Base-by-base conservation (phyloP, 192 early-diverging fungal genomes). In the Helicostylum pulchrum region DNA sequence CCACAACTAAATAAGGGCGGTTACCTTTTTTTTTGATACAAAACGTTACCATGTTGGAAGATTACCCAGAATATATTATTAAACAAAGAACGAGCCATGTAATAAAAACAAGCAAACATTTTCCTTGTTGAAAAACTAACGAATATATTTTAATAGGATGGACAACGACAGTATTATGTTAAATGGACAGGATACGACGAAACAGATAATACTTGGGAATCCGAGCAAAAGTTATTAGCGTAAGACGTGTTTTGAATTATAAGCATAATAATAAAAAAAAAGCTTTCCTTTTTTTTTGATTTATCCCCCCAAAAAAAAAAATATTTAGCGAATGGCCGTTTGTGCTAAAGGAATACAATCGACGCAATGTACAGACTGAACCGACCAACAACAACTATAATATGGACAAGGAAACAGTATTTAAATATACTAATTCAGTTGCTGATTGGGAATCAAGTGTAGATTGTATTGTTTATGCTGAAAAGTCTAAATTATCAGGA, bases 141-240 rank as follows among this genome's bases (percentile, higher is more conserved):
- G 9, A 39, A 26, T 26, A 26, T 26, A 26, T 26, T 26, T 2
- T 26, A 39, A 47, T 39, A 56, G 56, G 39, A 34, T 36, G 56
- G 17, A n/a, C 9, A 39, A 9, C 3, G 1, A 21, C n/a, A 44
- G 12, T 58, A 44, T 34, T 14, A 21, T 17, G 36, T 58, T 3
- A 58, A 58, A 44, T 58, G 56, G 56, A 1, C 42, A 20, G 56
- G 56, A 7, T 58, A 21, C n/a, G 56, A 58, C n/a, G 36, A 36
- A 20, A n/a, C 30, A 19, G 39, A 31, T 0, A 39, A 26, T 5
- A 58, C 36, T 44, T 58, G 56, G 56, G 56, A 58, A 43, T 17
- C 39, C 3, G 56, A 14, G 7, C 14, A 20, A 20, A n/a, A 20
- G n/a, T 7, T 44, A 11, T 17, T 19, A 21, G n/a, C 39, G 56